A percentile compares a stretch with the other conserved stretches of the same genome.
These are phyloP conservation scores for Fimicolochytrium jonesii DNA, from an alignment of 192 early-diverging fungal genomes.

Conservation along the genomic window DNA sequence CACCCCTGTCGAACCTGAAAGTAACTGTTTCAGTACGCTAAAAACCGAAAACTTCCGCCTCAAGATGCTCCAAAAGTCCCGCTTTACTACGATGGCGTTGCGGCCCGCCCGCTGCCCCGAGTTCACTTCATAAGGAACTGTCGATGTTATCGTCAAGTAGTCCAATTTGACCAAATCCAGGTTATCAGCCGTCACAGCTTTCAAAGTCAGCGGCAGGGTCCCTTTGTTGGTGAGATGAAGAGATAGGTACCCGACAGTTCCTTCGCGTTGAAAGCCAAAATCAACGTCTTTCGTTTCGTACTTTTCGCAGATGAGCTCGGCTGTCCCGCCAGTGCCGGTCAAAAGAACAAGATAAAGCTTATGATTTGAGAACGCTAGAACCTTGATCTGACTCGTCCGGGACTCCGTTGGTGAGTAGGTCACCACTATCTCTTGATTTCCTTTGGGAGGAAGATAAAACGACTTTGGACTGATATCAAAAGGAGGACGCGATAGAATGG, in stretches of 20 bases:
- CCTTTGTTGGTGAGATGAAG: constrained; percentile 55
- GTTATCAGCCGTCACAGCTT: constrained; percentile 37
- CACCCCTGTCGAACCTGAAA: constrained; percentile 9
- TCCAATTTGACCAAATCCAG: constrained; percentile 48
- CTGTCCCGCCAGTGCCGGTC: constrained; percentile 46
- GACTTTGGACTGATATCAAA: constrained; percentile 45
- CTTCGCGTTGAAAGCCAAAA: constrained; percentile 50
- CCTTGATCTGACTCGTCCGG: constrained; percentile 26
- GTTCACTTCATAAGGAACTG: constrained; percentile 45
- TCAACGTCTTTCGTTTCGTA: constrained; percentile 52
- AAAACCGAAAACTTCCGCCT: constrained; percentile 49
- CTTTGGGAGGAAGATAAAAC: constrained; percentile 40
- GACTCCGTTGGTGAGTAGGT: constrained; percentile 51
- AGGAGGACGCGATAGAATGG: constrained; percentile 40
- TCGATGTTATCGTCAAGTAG: constrained; percentile 43
- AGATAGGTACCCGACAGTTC: constrained; percentile 48
- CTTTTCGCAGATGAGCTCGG: constrained; percentile 55
- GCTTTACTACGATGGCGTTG: constrained; percentile 25
- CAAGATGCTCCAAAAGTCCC: constrained; percentile 55
- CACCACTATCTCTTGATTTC: constrained; percentile 40
- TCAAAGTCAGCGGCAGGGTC: constrained; percentile 50
- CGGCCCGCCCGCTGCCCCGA: constrained; percentile 2
- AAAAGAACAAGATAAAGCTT: constrained; percentile 44
- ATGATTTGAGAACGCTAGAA: constrained; percentile 56
- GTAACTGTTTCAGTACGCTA: constrained; percentile 33